These are phyloP conservation scores for Eruca vesicaria DNA, from an alignment of 441 rosid species.

Conservation along the genomic window DNA sequence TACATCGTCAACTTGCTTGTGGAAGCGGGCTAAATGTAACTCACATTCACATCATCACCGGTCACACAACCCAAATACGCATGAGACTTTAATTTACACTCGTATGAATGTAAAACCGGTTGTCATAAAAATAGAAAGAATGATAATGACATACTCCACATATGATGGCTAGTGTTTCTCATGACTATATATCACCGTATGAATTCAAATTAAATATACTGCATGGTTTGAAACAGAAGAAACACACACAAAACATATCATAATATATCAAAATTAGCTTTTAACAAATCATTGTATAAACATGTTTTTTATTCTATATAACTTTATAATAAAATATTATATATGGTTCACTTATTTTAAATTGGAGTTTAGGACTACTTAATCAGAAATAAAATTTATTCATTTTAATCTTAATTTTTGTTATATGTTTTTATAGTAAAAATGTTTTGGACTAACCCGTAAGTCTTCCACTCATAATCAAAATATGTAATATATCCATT, in stretches of 20 bases:
- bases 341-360: neutral
- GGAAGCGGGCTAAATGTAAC: neutral
- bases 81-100: neutral
- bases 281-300: neutral
- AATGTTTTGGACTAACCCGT: neutral
- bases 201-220: neutral
- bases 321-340: neutral
- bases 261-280: neutral
- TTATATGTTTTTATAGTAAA: neutral
- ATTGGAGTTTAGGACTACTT: neutral
- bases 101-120: neutral
- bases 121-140: neutral
- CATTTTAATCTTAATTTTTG: neutral
- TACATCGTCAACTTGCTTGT: conserved; percentile 3
- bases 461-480: neutral
- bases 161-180: neutral
- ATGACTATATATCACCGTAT: neutral
- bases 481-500: neutral
- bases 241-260: neutral
- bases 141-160: neutral
- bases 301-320: neutral
- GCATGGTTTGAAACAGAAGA: neutral
- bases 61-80: neutral
- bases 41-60: conserved; percentile 8
- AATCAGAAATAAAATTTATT: neutral